Percentiles rank a stretch among this genome's conserved stretches.
Evolutionary conservation across 768 basidiomycete species (phyloP).

Genomic region (Tricholoma sp.): DNA sequence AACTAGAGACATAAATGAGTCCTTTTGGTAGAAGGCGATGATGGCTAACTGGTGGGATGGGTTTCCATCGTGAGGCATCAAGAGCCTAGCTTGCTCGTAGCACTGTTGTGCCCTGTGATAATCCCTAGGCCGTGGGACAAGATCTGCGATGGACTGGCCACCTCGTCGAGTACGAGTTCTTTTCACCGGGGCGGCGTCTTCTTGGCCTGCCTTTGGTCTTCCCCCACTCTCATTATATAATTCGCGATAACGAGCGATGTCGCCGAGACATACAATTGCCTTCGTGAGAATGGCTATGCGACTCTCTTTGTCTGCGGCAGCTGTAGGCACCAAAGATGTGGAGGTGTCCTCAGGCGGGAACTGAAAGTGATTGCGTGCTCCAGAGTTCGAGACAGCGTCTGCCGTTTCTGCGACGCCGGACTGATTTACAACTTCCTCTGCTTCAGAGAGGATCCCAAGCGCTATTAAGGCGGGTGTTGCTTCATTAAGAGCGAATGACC

Average conservation of each 20-base stretch:
- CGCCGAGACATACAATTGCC: constrained; percentile 86
- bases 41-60: constrained; percentile 96
- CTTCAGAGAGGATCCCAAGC: constrained; percentile 47
- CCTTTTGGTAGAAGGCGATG: constrained; percentile 76
- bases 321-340: constrained; percentile 32
- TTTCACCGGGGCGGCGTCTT: constrained; percentile 42
- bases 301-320: constrained; percentile 49
- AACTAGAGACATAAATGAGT: constrained; percentile 73
- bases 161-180: constrained; percentile 46
- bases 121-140: constrained; percentile 53
- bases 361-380: constrained; percentile 52
- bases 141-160: constrained; percentile 39
- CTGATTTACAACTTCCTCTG: constrained; percentile 27
- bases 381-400: constrained; percentile 19
- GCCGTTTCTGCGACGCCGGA: constrained; percentile 15
- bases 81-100: constrained; percentile 79
- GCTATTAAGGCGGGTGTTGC: constrained; percentile 50
- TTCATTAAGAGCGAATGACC: constrained; percentile 65
- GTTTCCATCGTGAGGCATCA: constrained; percentile 88
- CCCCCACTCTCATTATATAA: constrained; percentile 75
- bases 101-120: constrained; percentile 72
- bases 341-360: constrained; percentile 56
- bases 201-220: constrained; percentile 61
- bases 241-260: constrained; percentile 91
- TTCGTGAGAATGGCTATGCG: constrained; percentile 80